A percentile compares a stretch with the other conserved stretches of the same genome.
Evolutionary conservation across 202 grass and related monocot genomes (phyloP).

Genomic region (Brachypodium distachyon): DNA sequence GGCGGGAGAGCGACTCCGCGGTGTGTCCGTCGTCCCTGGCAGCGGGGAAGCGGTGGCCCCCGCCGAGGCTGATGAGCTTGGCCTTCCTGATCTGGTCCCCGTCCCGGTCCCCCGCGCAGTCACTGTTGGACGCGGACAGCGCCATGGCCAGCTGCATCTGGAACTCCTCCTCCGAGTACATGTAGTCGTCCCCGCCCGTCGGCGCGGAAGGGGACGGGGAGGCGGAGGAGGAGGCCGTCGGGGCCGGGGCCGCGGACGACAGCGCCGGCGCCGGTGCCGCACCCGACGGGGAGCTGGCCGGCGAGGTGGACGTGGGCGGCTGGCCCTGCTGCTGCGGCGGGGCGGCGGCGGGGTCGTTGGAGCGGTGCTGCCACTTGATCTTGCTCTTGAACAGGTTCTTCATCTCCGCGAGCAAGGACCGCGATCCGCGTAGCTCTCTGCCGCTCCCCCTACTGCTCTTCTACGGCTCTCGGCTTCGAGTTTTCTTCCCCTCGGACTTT

Average conservation of each 20-base stretch:
- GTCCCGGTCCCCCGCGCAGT: slow-evolving; percentile 56
- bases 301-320: slow-evolving; percentile 5
- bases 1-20: slow-evolving; percentile 66
- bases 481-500: background rate
- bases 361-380: slow-evolving; percentile 87
- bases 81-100: slow-evolving; percentile 95
- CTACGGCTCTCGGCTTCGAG: background rate
- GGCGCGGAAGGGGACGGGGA: slow-evolving; percentile 31
- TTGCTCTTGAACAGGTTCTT: slow-evolving; percentile 94
- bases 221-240: slow-evolving; percentile 29
- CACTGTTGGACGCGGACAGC: slow-evolving; percentile 84
- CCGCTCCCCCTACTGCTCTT: background rate
- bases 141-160: slow-evolving; percentile 98
- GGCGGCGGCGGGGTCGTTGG: slow-evolving; percentile 42
- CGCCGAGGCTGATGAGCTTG: slow-evolving; percentile 76
- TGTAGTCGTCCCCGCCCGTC: slow-evolving; percentile 63
- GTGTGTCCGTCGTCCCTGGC: slow-evolving; percentile 47
- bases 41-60: slow-evolving; percentile 44
- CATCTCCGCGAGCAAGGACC: slow-evolving; percentile 42
- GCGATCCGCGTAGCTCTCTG: too few relatives aligned
- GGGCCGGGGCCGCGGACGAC: background rate
- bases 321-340: background rate
- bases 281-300: slow-evolving; percentile 37
- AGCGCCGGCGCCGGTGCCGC: slow-evolving; percentile 3
- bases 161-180: slow-evolving; percentile 89